Evolutionary conservation across 805 yeast species (phyloP), one percentile per base, ranked within the genome.

Genomic region (Wickerhamiella azymoides): DNA sequence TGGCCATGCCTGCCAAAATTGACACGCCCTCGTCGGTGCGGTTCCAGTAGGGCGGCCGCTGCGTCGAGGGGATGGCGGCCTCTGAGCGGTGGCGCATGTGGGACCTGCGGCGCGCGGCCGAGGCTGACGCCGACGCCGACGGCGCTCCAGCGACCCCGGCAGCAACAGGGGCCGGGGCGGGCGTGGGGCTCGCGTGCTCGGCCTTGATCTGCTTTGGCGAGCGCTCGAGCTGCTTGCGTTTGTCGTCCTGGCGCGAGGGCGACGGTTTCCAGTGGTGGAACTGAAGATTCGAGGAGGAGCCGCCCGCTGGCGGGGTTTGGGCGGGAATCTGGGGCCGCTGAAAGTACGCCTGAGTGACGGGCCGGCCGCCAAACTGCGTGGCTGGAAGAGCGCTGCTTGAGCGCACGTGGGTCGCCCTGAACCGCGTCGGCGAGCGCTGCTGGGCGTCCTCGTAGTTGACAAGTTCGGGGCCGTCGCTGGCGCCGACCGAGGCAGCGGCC

Each of bases 211-310:
- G 45, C 30, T 21, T 26, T 7, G 39, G 48, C 35, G 46, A 47
- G 35, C 32, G 18, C 35, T 36, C 25, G 13, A 19, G 14, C 14
- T 19, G 37, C 28, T 37, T 30, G 33, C 33, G 33, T n/a, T 37
- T 30, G 33, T 32, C 50, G 10, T 21, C 36, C 17, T 10, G 36
- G 18, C 39, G 47, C 39, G 54, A 54, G 39, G 50, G 24, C 24
- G 24, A 54, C 8, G 76, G 76, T 47, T 69, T 69, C 77, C 78
- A 74, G 55, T 74, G 78, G 52, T 73, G 77, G 57, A 74, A 73
- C 52, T 73, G 78, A 27, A 73, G 70, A 8, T 72, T 62, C n/a
- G n/a, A n/a, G 49, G 71, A 74, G 14, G 33, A 13, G 16, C 9
- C 14, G 16, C 5, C 14, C 54, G 72, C 77, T 11, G 59, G 48